Evolutionary conservation across 192 early-diverging fungal species (phyloP).

Genomic region (Mortierella claussenii): DNA sequence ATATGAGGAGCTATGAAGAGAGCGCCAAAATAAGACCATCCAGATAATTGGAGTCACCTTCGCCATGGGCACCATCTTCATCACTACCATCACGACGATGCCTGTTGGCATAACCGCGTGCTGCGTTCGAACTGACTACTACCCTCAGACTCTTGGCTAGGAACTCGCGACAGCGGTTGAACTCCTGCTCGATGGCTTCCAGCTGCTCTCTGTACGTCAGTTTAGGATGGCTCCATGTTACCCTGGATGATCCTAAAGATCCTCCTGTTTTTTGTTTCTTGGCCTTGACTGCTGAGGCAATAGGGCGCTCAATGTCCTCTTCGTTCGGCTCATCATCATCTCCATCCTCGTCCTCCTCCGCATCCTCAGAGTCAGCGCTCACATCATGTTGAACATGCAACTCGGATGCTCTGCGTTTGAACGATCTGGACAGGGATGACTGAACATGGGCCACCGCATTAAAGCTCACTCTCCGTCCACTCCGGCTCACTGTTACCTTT

Average conservation of each 20-base stretch:
- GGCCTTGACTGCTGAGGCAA: neutral
- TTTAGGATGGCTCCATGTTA: neutral
- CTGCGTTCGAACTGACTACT: constrained; percentile 37
- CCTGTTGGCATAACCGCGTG: constrained; percentile 18
- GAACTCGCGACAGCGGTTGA: constrained; percentile 33
- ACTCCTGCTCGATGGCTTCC: constrained; percentile 36
- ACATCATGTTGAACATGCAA: too few relatives aligned
- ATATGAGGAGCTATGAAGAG: too few relatives aligned
- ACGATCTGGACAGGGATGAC: too few relatives aligned
- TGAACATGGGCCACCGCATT: too few relatives aligned
- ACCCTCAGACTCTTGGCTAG: constrained; percentile 38
- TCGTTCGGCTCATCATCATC: constrained; percentile 6
- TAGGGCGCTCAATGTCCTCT: constrained; percentile 20
- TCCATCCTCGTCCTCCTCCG: neutral
- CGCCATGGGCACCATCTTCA: neutral
- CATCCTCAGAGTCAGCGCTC: neutral
- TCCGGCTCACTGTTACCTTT: neutral
- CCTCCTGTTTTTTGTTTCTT: constrained; percentile 27
- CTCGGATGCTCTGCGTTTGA: too few relatives aligned
- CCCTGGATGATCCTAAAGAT: neutral
- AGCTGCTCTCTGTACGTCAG: constrained; percentile 14
- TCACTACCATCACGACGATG: neutral
- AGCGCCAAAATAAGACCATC: constrained; percentile 39
- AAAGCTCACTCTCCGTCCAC: constrained; percentile 26
- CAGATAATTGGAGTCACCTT: constrained; percentile 44